Conservation (phyloP, 2,329 filamentous ascomycete species). For the Rutstroemia sydowiana region DNA sequence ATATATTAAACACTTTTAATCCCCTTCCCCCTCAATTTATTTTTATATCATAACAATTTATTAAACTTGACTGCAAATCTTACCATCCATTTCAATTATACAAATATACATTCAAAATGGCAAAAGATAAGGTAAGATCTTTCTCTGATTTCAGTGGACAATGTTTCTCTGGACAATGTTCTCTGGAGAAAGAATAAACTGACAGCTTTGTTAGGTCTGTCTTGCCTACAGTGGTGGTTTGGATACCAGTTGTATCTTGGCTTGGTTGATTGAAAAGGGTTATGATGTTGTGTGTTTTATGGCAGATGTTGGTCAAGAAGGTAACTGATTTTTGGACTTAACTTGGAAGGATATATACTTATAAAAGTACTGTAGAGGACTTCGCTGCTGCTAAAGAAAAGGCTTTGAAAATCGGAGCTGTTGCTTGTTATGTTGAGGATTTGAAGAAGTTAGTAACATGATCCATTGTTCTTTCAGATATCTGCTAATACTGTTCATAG, state of each 20-base stretch:
- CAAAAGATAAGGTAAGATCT: constrained; percentile 23
- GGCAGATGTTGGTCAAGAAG: constrained; percentile 67
- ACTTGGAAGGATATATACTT: neutral
- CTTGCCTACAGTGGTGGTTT: constrained; percentile 39
- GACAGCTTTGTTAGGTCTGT: constrained; percentile 30
- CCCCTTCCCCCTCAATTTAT: constrained; percentile 2
- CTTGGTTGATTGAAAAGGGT: constrained; percentile 42
- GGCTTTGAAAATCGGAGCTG: constrained; percentile 42
- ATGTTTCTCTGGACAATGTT: neutral
- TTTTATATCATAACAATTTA: neutral
- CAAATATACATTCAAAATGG: constrained; percentile 15
- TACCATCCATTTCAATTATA: neutral
- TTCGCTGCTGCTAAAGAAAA: constrained; percentile 67
- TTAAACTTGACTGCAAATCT: neutral
- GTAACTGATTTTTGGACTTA: constrained; percentile 18
- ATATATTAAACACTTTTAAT: neutral
- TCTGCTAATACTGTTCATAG: constrained; percentile 25
- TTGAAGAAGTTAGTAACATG: constrained; percentile 38
- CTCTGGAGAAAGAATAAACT: constrained; percentile 9
- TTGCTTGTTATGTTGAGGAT: constrained; percentile 43
- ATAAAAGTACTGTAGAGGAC: constrained; percentile 45
- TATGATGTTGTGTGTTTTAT: constrained; percentile 45
- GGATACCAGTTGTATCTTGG: constrained; percentile 38
- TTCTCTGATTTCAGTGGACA: neutral
- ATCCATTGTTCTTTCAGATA: neutral